A percentile compares a stretch with the other conserved stretches of the same genome.
phyloP scores from a whole-genome alignment of 768 basidiomycete species.

The Cubamyces lactineus region DNA sequence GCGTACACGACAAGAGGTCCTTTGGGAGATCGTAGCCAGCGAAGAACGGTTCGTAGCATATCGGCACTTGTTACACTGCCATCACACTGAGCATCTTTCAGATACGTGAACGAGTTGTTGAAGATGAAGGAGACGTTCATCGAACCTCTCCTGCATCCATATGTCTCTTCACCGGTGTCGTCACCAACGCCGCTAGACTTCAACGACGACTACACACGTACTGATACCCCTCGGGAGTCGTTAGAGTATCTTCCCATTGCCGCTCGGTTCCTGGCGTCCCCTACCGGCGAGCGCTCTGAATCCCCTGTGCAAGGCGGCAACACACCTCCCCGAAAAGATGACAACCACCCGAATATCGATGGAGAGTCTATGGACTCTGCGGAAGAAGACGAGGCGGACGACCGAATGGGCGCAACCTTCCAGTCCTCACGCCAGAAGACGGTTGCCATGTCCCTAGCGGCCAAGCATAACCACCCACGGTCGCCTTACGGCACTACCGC shows the following conservation, averaged over 20 bases:
- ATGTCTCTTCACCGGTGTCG: constrained; percentile 52
- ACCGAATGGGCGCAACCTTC: constrained; percentile 52
- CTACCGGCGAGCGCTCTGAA: constrained; percentile 48
- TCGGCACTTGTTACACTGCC: constrained; percentile 7
- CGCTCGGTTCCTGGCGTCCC: constrained; percentile 81
- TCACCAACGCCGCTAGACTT: constrained; percentile 65
- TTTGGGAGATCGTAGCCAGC: constrained; percentile 95
- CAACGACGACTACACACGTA: constrained; percentile 59
- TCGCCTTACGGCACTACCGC: constrained; percentile 71
- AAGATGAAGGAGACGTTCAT: constrained; percentile 96
- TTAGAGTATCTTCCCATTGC: constrained; percentile 84
- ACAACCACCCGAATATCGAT: constrained; percentile 70
- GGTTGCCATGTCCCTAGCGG: constrained; percentile 32
- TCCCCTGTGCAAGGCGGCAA: constrained; percentile 44
- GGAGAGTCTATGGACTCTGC: constrained; percentile 77
- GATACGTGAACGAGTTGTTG: constrained; percentile 89
- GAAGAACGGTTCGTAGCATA: constrained; percentile 77
- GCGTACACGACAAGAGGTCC: constrained; percentile 92
- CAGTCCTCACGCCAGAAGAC: constrained; percentile 39
- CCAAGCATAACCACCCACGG: constrained; percentile 70
- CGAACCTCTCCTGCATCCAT: constrained; percentile 87
- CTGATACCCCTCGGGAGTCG: constrained; percentile 71
- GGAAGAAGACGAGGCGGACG: constrained; percentile 60
- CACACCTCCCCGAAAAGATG: constrained; percentile 42
- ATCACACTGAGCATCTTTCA: constrained; percentile 38